Percentiles rank a stretch among this genome's conserved stretches.
Conservation (phyloP, 1,284 basidiomycete genomes). For the Puccinia horiana region DNA sequence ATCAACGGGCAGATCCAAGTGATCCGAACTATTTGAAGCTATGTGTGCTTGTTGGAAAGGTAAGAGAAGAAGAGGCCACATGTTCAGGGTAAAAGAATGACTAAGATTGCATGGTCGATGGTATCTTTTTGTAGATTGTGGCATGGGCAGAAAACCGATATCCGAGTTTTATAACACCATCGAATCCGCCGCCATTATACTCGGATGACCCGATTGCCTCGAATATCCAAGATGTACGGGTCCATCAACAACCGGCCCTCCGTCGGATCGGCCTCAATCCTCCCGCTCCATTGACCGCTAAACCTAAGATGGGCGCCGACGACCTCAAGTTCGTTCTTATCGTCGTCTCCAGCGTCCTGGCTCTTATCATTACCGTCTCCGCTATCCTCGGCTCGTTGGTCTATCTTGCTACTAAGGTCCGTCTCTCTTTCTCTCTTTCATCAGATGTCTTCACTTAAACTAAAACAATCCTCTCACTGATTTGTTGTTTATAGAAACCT, state of each 20-base stretch:
- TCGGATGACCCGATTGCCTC: constrained; percentile 31
- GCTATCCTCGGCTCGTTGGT: constrained; percentile 29
- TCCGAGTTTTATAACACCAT: constrained; percentile 36
- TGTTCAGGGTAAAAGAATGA: not conserved
- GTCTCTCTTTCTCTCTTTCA: not conserved
- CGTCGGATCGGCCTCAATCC: not conserved
- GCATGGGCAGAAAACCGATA: constrained; percentile 46
- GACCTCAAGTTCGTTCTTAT: constrained; percentile 45
- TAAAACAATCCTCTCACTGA: not conserved
- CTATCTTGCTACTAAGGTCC: constrained; percentile 42
- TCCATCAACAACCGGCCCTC: constrained; percentile 38
- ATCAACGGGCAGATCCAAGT: constrained; percentile 72
- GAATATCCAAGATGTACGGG: constrained; percentile 30
- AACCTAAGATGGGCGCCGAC: constrained; percentile 24
- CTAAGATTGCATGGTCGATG: not conserved
- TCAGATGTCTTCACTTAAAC: no score
- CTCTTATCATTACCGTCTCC: constrained; percentile 16
- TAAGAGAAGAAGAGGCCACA: constrained; percentile 55
- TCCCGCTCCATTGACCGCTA: not conserved
- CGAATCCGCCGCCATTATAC: constrained; percentile 31
- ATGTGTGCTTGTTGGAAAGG: constrained; percentile 77
- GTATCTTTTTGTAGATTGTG: constrained; percentile 17
- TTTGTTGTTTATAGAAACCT: not conserved
- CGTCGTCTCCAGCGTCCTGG: constrained; percentile 28
- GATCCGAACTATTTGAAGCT: constrained; percentile 86